Conservation (phyloP, 495 filamentous ascomycete species). For the Usnea hakonensis region DNA sequence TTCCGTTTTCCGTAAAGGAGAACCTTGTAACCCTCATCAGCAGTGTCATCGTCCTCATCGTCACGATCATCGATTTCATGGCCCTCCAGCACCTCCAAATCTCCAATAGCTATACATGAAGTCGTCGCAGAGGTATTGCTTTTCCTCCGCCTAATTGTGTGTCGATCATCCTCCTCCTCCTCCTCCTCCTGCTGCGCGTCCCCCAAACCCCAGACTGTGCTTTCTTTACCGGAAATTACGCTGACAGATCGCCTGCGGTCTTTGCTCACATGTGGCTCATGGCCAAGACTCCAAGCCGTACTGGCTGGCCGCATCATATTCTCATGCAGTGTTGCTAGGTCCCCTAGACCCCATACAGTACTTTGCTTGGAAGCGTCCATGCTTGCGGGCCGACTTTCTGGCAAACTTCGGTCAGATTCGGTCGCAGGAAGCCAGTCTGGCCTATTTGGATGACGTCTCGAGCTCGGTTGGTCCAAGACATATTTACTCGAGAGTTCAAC, state of each 20-base stretch:
- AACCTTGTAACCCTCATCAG: not conserved
- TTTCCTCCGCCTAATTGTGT: not conserved
- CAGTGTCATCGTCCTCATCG: not conserved
- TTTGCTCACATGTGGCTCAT: not conserved
- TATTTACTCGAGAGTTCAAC: not conserved
- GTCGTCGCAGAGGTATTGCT: not conserved
- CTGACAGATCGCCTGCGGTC: not conserved
- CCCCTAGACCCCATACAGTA: not conserved
- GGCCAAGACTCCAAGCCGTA: not conserved
- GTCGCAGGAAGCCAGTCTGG: not conserved
- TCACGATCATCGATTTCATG: not conserved
- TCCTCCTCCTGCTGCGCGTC: not conserved
- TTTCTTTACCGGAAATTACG: constrained; percentile 1
- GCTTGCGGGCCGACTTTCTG: not conserved
- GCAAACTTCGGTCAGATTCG: not conserved
- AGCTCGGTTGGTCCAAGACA: not conserved
- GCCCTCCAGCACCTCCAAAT: not conserved
- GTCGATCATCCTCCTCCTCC: not conserved
- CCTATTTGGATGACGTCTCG: not conserved
- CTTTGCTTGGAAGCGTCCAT: not conserved
- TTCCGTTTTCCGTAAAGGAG: not conserved
- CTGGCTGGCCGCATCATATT: constrained; percentile 3
- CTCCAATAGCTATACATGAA: not conserved
- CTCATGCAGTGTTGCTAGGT: not conserved
- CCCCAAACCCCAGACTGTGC: constrained; percentile 8